Evolutionary conservation across 169 alveolate species (phyloP), one percentile per base, ranked within the genome.

Genomic region (Eimeria necatrix): DNA sequence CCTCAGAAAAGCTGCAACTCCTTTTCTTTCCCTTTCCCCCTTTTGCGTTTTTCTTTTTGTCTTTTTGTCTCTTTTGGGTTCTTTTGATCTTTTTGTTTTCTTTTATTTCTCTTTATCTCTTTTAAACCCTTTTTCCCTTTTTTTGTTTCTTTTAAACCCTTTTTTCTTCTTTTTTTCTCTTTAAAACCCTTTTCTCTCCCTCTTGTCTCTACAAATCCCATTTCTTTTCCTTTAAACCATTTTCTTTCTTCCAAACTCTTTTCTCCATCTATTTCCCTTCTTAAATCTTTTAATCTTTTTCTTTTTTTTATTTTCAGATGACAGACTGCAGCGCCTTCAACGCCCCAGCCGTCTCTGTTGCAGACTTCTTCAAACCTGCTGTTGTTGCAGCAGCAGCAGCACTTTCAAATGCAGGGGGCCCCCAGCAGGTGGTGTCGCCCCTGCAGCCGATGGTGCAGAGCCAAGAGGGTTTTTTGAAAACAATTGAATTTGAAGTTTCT

Each of bases 341-440:
- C 26, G 32, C 59, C 16, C 56, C 95, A 8, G 41, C 68, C 14
- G 70, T 76, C 20, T 20, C 81, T 32, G 16, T 52, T 10, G 18
- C 89, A 7, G 88, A 91, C 4, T 76, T 91, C 83, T 91, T 91
- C 46, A 83, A 68, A 4, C 12, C 49, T 5, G 90, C 70, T 0
- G 90, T 73, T 32, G 90, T 86, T 16, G 70, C 90, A 32, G 95
- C 95, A 7, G 68, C 95, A 0, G n/a, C 22, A 1, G 76, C 48
- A 12, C 68, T 56, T n/a, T 22, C 74, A 51, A 22, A 32, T 4
- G 49, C 59, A 4, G 61, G 22, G 22, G 18, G 51, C 7, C 95
- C 53, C 56, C 95, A 91, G 95, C 90, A 91, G 52, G 90, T 91
- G 22, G 56, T 83, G 22, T 46, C 84, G 4, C 83, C 81, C 16